A percentile compares a stretch with the other conserved stretches of the same genome.
phyloP scores from a whole-genome alignment of 345 rosid genomes.

The Euphorbia lathyris region DNA sequence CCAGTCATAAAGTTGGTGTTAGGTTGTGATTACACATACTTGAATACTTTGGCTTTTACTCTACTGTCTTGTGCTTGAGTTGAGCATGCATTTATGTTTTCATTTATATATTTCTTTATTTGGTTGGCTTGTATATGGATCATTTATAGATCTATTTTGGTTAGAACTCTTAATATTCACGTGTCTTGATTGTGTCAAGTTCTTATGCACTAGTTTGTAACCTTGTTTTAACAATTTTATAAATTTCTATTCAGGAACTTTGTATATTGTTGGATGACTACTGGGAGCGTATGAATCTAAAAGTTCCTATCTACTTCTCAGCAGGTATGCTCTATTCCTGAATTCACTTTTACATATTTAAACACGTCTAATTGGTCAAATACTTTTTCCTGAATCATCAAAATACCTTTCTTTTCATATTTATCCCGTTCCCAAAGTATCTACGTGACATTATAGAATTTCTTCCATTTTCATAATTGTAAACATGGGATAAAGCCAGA shows the following conservation, averaged over 20 bases:
- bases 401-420: neutral
- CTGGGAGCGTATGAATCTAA: conserved; percentile 94
- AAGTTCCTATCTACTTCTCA: conserved; percentile 92
- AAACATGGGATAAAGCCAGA: too few species aligned
- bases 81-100: neutral
- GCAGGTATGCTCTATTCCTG: conserved; percentile 54
- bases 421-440: neutral
- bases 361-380: neutral
- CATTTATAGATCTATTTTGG: neutral
- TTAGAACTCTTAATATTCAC: neutral
- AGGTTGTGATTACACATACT: too few species aligned
- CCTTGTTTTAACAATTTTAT: too few species aligned
- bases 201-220: neutral
- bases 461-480: neutral
- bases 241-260: conserved; percentile 59
- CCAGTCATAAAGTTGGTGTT: neutral
- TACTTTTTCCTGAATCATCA: neutral
- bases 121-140: neutral
- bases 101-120: neutral
- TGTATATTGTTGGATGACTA: conserved; percentile 91
- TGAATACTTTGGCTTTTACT: neutral
- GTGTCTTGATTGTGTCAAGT: neutral
- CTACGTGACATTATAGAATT: neutral
- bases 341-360: neutral
- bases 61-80: too few species aligned